A percentile compares a stretch with the other conserved stretches of the same genome.
Evolutionary conservation across 129 eudicot genomes (phyloP).

Genomic region (Helianthus annuus): HanXRQr2.0-SUNRISE NC_035442.2:175201901-175202400

Average conservation of each 20-base stretch:
- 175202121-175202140: neutral
- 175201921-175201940: constrained; percentile 66
- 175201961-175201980: constrained; percentile 74
- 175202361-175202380: no score
- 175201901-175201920: constrained; percentile 75
- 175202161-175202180: constrained; percentile 77
- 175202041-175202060: constrained; percentile 1
- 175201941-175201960: constrained; percentile 75
- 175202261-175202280: neutral
- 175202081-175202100: neutral
- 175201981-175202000: constrained; percentile 78
- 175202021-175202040: constrained; percentile 44
- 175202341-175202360: no score
- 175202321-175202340: no score
- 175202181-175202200: constrained; percentile 82
- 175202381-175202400: no score
- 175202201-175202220: constrained; percentile 83
- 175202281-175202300: no score
- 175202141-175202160: constrained; percentile 69
- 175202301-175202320: no score
- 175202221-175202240: constrained; percentile 85
- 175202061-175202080: neutral
- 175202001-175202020: constrained; percentile 57
- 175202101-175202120: neutral
- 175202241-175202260: constrained; percentile 68